Conservation (phyloP, 2,329 filamentous ascomycete species). For the Penicillium hordei region DNA sequence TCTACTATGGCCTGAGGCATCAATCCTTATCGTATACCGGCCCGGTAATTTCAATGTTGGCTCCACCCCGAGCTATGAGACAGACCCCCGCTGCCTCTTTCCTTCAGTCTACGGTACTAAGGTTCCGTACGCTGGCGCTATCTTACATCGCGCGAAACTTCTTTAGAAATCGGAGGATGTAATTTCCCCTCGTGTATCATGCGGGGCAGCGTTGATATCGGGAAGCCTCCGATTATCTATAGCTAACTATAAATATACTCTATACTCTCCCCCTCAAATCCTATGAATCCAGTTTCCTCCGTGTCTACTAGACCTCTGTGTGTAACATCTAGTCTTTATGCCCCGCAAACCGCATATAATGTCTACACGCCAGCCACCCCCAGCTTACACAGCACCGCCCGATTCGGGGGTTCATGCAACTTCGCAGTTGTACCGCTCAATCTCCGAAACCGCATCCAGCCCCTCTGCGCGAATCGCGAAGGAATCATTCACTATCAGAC, state of each 20-base stretch:
- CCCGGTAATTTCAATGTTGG: slow-evolving; percentile 4
- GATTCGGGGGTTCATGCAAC: slow-evolving; percentile 39
- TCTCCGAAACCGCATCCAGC: slow-evolving; percentile 37
- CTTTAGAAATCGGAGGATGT: slow-evolving; percentile 1
- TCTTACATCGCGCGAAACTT: background rate
- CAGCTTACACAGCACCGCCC: slow-evolving; percentile 40
- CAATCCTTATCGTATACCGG: slow-evolving; percentile 6
- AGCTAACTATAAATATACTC: background rate
- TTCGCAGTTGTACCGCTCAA: slow-evolving; percentile 37
- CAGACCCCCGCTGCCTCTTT: background rate
- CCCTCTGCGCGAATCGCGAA: slow-evolving; percentile 31
- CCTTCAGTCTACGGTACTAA: background rate
- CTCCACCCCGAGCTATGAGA: background rate
- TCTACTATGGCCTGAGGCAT: slow-evolving; percentile 16
- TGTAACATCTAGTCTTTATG: background rate
- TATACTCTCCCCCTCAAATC: too few species aligned
- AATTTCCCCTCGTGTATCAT: background rate
- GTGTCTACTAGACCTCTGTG: too few species aligned
- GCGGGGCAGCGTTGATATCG: slow-evolving; percentile 1
- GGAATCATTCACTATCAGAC: slow-evolving; percentile 63
- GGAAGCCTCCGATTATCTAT: background rate
- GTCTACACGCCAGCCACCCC: slow-evolving; percentile 36
- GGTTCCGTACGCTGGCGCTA: background rate
- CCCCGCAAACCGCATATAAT: slow-evolving; percentile 19
- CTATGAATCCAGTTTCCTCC: background rate